Evolutionary conservation across 768 basidiomycete species (phyloP).

Genomic region (Cystofilobasidium capitatum): DNA sequence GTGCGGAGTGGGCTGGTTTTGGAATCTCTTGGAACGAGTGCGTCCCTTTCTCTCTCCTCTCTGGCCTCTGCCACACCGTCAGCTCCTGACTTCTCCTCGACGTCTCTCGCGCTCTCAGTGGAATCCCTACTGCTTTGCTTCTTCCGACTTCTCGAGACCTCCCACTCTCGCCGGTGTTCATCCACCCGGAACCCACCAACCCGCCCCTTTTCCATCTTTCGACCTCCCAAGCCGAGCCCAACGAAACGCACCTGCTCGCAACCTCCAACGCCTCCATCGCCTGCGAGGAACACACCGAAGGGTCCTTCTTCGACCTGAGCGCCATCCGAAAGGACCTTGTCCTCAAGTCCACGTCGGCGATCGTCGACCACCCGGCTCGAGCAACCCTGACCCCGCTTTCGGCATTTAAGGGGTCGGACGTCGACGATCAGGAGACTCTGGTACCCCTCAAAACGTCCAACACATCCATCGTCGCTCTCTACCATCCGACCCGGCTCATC

Average conservation of each 20-base stretch:
- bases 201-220: neutral
- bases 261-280: neutral
- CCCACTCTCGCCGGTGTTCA: neutral
- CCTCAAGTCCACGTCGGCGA: neutral
- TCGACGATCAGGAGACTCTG: neutral
- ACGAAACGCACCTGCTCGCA: neutral
- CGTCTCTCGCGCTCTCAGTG: neutral
- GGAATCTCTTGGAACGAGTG: neutral
- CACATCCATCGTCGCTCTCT: neutral
- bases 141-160: neutral
- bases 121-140: neutral
- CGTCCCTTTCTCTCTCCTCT: neutral
- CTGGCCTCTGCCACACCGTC: neutral
- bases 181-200: neutral
- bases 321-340: neutral
- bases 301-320: neutral
- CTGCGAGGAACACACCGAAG: neutral
- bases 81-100: neutral
- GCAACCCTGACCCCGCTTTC: neutral
- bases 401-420: neutral
- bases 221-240: neutral
- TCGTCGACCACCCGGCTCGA: neutral
- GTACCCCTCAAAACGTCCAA: neutral
- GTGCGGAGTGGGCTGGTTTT: neutral
- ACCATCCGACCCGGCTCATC: neutral